These are phyloP conservation scores for Mangifera indica DNA, from an alignment of 345 rosid genomes.

Conservation along the genomic window DNA sequence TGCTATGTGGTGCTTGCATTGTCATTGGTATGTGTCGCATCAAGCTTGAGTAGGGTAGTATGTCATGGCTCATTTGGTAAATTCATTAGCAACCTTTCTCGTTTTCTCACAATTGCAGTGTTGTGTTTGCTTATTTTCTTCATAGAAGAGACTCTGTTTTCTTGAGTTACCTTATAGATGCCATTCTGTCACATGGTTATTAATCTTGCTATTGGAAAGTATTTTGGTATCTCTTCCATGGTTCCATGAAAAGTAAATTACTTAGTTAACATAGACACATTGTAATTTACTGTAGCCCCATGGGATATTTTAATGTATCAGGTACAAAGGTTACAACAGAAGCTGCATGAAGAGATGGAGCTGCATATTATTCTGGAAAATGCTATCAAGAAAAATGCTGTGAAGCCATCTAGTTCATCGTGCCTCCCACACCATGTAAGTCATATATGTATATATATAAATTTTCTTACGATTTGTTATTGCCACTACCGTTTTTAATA, in stretches of 20 bases:
- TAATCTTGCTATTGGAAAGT: neutral
- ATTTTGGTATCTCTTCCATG: neutral
- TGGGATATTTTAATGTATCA: slow-evolving; percentile 31
- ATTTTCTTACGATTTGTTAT: neutral
- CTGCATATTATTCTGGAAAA: slow-evolving; percentile 57
- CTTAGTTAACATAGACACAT: neutral
- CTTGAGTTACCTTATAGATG: neutral
- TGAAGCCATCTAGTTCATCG: slow-evolving; percentile 42
- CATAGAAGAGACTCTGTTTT: neutral
- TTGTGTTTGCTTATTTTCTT: neutral
- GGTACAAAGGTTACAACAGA: slow-evolving; percentile 65
- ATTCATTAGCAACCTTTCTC: neutral
- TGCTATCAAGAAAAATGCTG: slow-evolving; percentile 50
- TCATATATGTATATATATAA: neutral
- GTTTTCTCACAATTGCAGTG: neutral
- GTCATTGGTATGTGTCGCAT: neutral
- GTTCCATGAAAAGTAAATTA: neutral
- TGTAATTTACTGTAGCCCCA: neutral
- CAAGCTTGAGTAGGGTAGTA: neutral
- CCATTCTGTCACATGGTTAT: neutral
- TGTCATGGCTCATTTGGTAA: neutral
- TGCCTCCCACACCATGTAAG: slow-evolving; percentile 63
- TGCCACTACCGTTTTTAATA: neutral
- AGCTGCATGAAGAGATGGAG: slow-evolving; percentile 71
- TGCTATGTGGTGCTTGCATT: slow-evolving; percentile 2